Percentiles rank a stretch among this genome's conserved stretches.
Conservation (phyloP, 257 asterid species). For the Dorcoceras hygrometricum region DNA sequence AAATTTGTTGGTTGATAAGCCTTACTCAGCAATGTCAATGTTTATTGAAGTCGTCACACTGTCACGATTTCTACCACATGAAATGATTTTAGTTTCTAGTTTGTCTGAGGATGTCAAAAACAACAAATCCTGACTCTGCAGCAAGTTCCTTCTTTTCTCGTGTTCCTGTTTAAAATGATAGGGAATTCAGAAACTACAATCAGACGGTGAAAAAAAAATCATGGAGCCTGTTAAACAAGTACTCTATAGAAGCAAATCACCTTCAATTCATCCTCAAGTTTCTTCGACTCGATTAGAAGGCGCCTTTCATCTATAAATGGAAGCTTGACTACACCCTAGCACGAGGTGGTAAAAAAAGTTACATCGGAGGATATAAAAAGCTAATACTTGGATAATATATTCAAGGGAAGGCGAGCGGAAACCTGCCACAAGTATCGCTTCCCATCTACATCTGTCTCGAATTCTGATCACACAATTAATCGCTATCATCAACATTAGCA, state of each 20-base stretch:
- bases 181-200: no score
- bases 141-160: constrained; percentile 27
- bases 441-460: constrained; percentile 49
- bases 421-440: constrained; percentile 66
- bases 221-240: background rate
- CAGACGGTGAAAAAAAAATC: background rate
- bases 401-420: background rate
- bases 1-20: background rate
- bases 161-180: constrained; percentile 16
- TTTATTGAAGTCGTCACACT: constrained; percentile 19
- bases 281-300: constrained; percentile 44
- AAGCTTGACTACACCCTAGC: constrained; percentile 47
- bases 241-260: constrained; percentile 21
- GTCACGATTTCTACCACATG: background rate
- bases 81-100: background rate
- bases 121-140: constrained; percentile 21
- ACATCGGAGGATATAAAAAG: background rate
- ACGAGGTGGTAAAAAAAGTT: background rate
- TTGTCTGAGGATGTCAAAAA: constrained; percentile 17
- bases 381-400: background rate
- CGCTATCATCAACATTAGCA: background rate
- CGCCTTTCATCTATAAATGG: constrained; percentile 60
- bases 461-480: constrained; percentile 28
- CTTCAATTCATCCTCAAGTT: constrained; percentile 37
- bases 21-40: constrained; percentile 26